Percentiles rank a stretch among this genome's conserved stretches.
Evolutionary conservation across 345 rosid genomes (phyloP).

Genomic region (Rhodamnia argentea): DNA sequence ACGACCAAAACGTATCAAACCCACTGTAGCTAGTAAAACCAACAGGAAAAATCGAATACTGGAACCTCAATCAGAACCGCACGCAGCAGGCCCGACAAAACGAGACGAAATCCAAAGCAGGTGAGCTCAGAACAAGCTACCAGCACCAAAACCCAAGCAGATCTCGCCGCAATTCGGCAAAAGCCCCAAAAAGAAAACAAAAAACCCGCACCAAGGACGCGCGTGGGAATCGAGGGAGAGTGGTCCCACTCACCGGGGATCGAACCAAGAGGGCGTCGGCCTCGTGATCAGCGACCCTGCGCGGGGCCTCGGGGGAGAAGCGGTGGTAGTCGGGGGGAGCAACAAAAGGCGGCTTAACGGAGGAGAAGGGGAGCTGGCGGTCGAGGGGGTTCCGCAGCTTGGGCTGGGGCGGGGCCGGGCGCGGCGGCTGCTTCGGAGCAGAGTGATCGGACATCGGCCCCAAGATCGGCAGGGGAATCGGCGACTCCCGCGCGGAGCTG

Average conservation of each 20-base stretch:
- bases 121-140: background rate
- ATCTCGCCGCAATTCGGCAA: background rate
- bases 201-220: background rate
- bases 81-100: background rate
- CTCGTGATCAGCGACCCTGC: constrained; percentile 36
- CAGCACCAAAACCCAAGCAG: background rate
- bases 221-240: background rate
- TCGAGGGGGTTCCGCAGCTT: constrained; percentile 13
- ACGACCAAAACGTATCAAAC: background rate
- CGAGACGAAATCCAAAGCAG: background rate
- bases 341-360: constrained; percentile 63
- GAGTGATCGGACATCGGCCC: constrained; percentile 40
- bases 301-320: constrained; percentile 32
- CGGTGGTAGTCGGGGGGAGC: constrained; percentile 70
- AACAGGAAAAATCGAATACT: background rate
- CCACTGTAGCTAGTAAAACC: background rate
- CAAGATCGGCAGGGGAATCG: background rate
- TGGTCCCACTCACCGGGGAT: constrained; percentile 44
- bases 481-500: background rate
- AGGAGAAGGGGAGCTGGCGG: constrained; percentile 46
- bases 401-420: constrained; percentile 11
- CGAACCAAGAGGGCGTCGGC: constrained; percentile 49
- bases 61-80: background rate
- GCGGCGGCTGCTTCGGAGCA: constrained; percentile 11
- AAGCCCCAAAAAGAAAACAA: constrained; percentile 1